Conservation (phyloP, 164 flowering plant genomes). For the Nymphaea thermarum region DNA sequence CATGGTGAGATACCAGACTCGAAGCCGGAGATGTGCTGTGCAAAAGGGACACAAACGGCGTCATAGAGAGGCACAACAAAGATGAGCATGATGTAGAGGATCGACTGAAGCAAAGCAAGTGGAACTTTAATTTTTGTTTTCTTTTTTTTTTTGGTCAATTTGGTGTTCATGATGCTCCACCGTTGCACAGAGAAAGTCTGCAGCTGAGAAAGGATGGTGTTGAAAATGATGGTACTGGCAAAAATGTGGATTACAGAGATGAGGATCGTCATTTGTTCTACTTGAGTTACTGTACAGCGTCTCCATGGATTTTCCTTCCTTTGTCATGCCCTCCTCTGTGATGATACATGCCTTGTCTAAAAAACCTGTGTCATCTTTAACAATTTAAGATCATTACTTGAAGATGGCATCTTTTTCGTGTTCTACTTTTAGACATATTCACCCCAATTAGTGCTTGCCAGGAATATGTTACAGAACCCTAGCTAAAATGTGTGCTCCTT, state of each 20-base stretch:
- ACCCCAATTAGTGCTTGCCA: background rate
- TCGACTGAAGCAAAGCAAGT: conserved; percentile 63
- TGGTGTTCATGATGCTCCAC: conserved; percentile 48
- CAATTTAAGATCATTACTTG: background rate
- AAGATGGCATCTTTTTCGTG: background rate
- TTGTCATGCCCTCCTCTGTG: conserved; percentile 18
- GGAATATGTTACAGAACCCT: background rate
- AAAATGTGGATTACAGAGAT: conserved; percentile 54
- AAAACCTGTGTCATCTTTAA: conserved; percentile 35
- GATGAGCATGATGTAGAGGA: conserved; percentile 56
- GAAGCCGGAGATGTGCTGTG: conserved; percentile 33
- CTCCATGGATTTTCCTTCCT: conserved; percentile 55
- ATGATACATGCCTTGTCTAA: conserved; percentile 91
- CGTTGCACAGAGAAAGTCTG: conserved; percentile 84
- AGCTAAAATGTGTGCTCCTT: background rate
- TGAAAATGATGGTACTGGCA: conserved; percentile 69
- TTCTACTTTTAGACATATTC: background rate
- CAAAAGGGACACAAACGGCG: conserved; percentile 41
- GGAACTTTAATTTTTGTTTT: conserved; percentile 39
- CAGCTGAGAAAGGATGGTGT: conserved; percentile 68
- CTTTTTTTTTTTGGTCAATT: conserved; percentile 13
- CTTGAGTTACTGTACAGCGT: conserved; percentile 54
- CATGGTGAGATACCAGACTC: conserved; percentile 55
- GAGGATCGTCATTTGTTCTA: conserved; percentile 58
- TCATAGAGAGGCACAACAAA: conserved; percentile 68